A percentile compares a stretch with the other conserved stretches of the same genome.
Evolutionary conservation across 108 stramenopile species (phyloP).

Genomic region (Chaetoceros tenuissimus): DNA sequence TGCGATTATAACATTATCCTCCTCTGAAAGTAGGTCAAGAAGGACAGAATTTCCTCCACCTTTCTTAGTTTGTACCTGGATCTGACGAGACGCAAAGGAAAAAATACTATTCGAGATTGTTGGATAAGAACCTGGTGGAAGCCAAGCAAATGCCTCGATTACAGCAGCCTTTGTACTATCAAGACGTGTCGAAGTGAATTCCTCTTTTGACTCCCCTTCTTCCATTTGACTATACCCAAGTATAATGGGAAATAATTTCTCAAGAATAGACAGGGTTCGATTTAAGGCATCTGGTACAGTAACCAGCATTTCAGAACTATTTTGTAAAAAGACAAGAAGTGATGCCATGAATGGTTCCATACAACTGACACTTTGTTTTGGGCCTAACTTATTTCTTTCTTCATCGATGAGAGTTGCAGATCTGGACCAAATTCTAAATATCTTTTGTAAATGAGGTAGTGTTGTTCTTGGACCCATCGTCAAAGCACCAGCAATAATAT

Average conservation of each 20-base stretch:
- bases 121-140: constrained; percentile 82
- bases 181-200: constrained; percentile 36
- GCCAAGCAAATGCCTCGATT: constrained; percentile 83
- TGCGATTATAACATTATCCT: constrained; percentile 64
- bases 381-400: constrained; percentile 32
- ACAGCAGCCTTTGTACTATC: constrained; percentile 72
- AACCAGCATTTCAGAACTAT: constrained; percentile 62
- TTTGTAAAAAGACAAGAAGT: constrained; percentile 61
- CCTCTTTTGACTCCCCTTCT: constrained; percentile 34
- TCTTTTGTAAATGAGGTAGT: constrained; percentile 33
- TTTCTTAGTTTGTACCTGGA: constrained; percentile 45
- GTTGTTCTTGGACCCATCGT: constrained; percentile 56
- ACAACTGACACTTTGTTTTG: constrained; percentile 60
- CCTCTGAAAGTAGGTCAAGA: constrained; percentile 42
- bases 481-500: constrained; percentile 55
- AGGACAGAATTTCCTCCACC: constrained; percentile 67
- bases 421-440: constrained; percentile 66
- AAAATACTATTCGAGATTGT: constrained; percentile 75
- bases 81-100: constrained; percentile 57
- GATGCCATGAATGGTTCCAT: constrained; percentile 62
- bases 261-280: constrained; percentile 51
- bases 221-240: constrained; percentile 47
- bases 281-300: constrained; percentile 78
- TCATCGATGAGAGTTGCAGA: constrained; percentile 23
- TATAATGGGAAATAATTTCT: constrained; percentile 45